A percentile compares a stretch with the other conserved stretches of the same genome.
Conservation (phyloP, 179 eudicot genomes). For the Heliamphora pulchella region DNA sequence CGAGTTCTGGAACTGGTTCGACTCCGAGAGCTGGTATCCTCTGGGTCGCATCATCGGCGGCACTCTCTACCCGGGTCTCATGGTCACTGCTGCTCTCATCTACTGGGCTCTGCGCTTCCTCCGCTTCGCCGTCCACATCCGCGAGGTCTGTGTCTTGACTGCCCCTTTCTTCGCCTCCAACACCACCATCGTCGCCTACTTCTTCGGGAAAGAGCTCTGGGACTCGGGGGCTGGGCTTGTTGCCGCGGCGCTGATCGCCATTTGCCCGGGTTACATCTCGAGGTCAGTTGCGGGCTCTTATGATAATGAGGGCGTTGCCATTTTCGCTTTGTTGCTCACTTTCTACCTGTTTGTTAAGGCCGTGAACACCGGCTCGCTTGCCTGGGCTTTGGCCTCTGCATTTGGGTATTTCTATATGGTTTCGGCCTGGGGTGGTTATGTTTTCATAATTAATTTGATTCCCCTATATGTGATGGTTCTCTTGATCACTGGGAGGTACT, state of each 20-base stretch:
- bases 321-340: constrained; percentile 75
- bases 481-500: constrained; percentile 85
- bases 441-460: constrained; percentile 82
- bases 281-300: constrained; percentile 96
- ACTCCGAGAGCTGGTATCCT: constrained; percentile 67
- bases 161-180: constrained; percentile 95
- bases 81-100: constrained; percentile 71
- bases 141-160: constrained; percentile 89
- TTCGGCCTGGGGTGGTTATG: constrained; percentile 97
- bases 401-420: constrained; percentile 93
- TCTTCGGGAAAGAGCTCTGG: constrained; percentile 93
- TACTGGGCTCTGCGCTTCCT: constrained; percentile 60
- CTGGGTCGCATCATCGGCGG: constrained; percentile 62
- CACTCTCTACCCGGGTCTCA: constrained; percentile 64
- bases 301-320: constrained; percentile 94
- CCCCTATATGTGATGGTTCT: constrained; percentile 86
- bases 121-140: constrained; percentile 76
- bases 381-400: constrained; percentile 76
- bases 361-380: constrained; percentile 73
- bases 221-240: constrained; percentile 94
- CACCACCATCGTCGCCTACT: constrained; percentile 85
- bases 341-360: constrained; percentile 95
- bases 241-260: constrained; percentile 86
- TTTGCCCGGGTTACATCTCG: constrained; percentile 93
- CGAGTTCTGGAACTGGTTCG: constrained; percentile 78